Evolutionary conservation across 2,329 filamentous ascomycete genomes (phyloP).

Genomic region (Xylaria sp.): DNA sequence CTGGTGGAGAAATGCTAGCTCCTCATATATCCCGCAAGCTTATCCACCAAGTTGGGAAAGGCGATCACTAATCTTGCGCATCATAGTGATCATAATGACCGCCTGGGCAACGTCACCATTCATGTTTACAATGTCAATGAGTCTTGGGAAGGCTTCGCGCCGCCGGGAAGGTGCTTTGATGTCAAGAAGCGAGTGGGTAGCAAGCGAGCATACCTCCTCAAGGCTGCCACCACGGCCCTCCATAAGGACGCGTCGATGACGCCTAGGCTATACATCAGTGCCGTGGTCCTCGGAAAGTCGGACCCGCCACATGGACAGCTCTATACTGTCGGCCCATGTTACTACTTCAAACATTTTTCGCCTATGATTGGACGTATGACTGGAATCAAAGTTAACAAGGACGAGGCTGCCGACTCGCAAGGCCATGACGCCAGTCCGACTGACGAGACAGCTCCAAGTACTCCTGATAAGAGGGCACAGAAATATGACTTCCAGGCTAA

Average conservation of each 20-base stretch:
- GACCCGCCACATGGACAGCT: slow-evolving; percentile 70
- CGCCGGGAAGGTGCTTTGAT: slow-evolving; percentile 64
- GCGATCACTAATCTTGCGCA: neutral
- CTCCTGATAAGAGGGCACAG: slow-evolving; percentile 60
- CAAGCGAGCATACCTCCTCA: slow-evolving; percentile 82
- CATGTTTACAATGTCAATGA: slow-evolving; percentile 64
- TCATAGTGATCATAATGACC: slow-evolving; percentile 74
- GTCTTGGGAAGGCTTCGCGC: slow-evolving; percentile 70
- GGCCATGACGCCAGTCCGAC: slow-evolving; percentile 35
- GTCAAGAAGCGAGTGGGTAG: slow-evolving; percentile 86
- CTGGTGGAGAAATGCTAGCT: neutral
- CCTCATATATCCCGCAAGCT: neutral
- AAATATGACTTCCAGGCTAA: slow-evolving; percentile 95
- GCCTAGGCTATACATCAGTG: slow-evolving; percentile 73
- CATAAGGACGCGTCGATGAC: slow-evolving; percentile 68
- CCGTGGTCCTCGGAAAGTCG: slow-evolving; percentile 78
- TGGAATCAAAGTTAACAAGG: slow-evolving; percentile 70
- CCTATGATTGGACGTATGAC: slow-evolving; percentile 84
- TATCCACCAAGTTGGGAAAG: neutral
- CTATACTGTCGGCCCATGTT: slow-evolving; percentile 79
- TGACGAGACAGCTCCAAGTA: slow-evolving; percentile 27
- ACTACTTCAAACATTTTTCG: slow-evolving; percentile 83
- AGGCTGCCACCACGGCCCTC: slow-evolving; percentile 69
- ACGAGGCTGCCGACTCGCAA: slow-evolving; percentile 57
- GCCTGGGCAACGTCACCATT: slow-evolving; percentile 84